Evolutionary conservation across 2,329 filamentous ascomycete genomes (phyloP), one percentile per base, ranked within the genome.

Genomic region (Ambrosiella beaveri): DNA sequence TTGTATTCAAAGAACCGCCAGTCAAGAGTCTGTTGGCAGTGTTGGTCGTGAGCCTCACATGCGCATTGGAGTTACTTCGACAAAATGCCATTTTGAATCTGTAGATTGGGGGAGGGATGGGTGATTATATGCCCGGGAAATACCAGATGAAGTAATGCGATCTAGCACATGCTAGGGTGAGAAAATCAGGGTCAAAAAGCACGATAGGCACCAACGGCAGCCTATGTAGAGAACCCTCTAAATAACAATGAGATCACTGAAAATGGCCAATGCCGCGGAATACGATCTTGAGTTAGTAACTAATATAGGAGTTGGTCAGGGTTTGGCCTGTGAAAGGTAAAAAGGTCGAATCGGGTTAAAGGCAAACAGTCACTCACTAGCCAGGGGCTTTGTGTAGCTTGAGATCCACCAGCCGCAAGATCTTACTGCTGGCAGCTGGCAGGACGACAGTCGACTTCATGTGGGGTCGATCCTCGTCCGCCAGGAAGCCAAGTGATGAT

Each of bases 1-100:
- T 54, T 39, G 36, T 9, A 38, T 54, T 12, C 39, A 41, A 40
- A 8, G 44, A 19, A 17, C n/a, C 27, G 27, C 3, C 27, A 27
- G 27, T 47, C n/a, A 39, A 36, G 27, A n/a, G 13, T 39, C 53
- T 6, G 38, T 12, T 55, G 9, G 53, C 17, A 49, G 51, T n/a
- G 12, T 27, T 8, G 40, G 57, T 17, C 3, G 50, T 47, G 37
- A 58, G 57, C 36, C 50, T 58, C 51, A 45, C 51, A 19, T 39
- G 41, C 35, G 39, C 57, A 41, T 54, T 58, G 19, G 39, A 36
- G 27, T 58, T 58, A 35, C 50, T 37, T 47, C 51, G 51, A 15
- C 40, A 41, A 45, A 58, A 54, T 7, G 50, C 57, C 57, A 58
- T 58, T n/a, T 47, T 15, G 44, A 15, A 47, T 15, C 13, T n/a